Conservation (phyloP, 345 rosid genomes). For the Melaleuca quinquenervia region DNA sequence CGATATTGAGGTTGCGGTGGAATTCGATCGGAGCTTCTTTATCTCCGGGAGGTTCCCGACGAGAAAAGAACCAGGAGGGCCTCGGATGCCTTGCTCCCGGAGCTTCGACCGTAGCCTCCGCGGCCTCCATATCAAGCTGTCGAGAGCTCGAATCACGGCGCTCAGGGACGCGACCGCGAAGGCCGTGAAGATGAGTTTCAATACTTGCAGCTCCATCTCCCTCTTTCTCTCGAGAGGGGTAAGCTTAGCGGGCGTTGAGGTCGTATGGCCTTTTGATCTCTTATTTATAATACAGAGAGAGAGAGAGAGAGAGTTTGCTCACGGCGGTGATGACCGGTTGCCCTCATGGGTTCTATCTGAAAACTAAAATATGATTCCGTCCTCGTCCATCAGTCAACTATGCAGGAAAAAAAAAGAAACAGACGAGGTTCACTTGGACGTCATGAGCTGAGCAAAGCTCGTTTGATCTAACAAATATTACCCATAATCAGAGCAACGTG, state of each 20-base stretch:
- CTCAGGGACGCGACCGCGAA: not conserved
- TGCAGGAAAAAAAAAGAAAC: no score
- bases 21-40: not conserved
- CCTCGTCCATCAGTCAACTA: no score
- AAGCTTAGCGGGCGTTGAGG: not conserved
- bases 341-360: no score
- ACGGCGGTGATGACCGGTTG: no score
- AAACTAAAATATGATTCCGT: no score
- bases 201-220: not conserved
- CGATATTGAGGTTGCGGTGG: not conserved
- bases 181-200: not conserved
- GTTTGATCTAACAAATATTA: no score
- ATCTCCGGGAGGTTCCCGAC: not conserved
- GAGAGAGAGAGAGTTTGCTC: no score
- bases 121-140: not conserved
- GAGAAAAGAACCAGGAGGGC: not conserved
- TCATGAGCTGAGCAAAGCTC: no score
- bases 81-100: not conserved
- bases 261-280: no score
- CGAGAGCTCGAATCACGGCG: not conserved
- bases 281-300: no score
- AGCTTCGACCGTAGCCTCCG: not conserved
- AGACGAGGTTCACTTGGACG: no score
- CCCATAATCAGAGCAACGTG: no score
- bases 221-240: not conserved